phyloP scores from a whole-genome alignment of 2,329 filamentous ascomycete species.

The Ceratocystis albifundus region DNA sequence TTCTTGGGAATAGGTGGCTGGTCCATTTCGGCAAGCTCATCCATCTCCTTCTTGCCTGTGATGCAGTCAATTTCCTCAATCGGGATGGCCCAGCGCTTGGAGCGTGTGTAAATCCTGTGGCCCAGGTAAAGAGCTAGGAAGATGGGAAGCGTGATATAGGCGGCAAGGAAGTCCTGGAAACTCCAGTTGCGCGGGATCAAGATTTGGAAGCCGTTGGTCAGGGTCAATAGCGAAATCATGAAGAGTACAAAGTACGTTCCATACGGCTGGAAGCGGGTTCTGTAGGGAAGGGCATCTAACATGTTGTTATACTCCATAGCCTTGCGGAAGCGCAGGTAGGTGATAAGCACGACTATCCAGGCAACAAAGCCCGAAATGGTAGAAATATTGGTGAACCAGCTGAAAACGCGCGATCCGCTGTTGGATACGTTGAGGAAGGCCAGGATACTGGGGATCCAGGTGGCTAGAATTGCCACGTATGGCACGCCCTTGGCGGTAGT shows the following conservation, averaged over 20 bases:
- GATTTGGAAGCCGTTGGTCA: constrained; percentile 65
- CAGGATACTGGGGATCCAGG: constrained; percentile 50
- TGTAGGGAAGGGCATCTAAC: constrained; percentile 41
- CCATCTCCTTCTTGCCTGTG: constrained; percentile 52
- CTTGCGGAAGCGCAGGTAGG: constrained; percentile 47
- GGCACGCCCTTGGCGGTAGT: constrained; percentile 53
- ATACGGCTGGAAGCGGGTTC: constrained; percentile 47
- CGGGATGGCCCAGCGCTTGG: constrained; percentile 33
- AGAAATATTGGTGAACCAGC: constrained; percentile 60
- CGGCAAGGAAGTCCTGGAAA: constrained; percentile 50
- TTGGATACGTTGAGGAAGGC: constrained; percentile 58
- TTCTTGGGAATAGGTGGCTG: constrained; percentile 40
- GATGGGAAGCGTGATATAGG: constrained; percentile 51
- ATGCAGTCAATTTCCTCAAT: constrained; percentile 43
- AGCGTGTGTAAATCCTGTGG: constrained; percentile 45
- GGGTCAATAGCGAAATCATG: constrained; percentile 48
- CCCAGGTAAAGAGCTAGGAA: constrained; percentile 50
- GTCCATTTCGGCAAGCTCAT: constrained; percentile 43
- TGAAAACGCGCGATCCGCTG: constrained; percentile 52
- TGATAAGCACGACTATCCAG: constrained; percentile 48
- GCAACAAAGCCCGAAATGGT: constrained; percentile 51
- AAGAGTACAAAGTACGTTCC: constrained; percentile 50
- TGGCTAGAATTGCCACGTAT: constrained; percentile 41
- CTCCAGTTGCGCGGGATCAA: constrained; percentile 58
- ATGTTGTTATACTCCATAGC: constrained; percentile 45